Evolutionary conservation across 1,284 basidiomycete genomes (phyloP), one percentile per base, ranked within the genome.

Genomic region (Schizopora paradoxa): DNA sequence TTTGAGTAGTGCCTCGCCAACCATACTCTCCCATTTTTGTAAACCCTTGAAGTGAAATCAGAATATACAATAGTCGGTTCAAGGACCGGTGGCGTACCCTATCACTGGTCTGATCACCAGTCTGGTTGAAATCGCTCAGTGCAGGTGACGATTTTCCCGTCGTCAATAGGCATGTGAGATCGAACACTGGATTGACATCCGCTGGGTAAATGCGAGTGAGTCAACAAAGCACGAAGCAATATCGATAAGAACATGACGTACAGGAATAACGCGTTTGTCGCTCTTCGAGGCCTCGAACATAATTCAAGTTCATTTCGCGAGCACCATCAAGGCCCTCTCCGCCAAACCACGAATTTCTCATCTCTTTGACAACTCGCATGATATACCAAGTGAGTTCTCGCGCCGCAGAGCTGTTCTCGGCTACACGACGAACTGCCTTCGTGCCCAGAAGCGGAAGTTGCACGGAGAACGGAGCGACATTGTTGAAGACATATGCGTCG

Each of bases 91-190:
- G 13, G 52, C 66, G 54, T 66, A 87, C 87, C 61, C 87, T 71
- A 64, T 90, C 86, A 50, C 81, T 86, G 72, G 84, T 84, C 56
- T 82, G 79, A 56, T 88, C 86, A 16, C 76, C 76, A 54, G 83
- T 86, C 13, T 81, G 79, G 42, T 90, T 69, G 60, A 84, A 86
- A 62, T 89, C 86, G 32, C 65, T 57, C 25, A 90, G 66, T 4
- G 82, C 67, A 46, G 86, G 83, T 22, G 83, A 79, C 16, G 76
- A 66, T 45, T 77, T 72, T 6, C 86, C 86, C 18, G 84, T 84
- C 16, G 79, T 72, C 31, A 90, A 70, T 47, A 88, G 69, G 40
- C 67, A 66, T n/a, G 82, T 86, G 44, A 90, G 66, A 55, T 89
- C 86, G 38, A 85, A 62, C 29, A 87, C 68, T 22, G 82, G 73